phyloP scores from a whole-genome alignment of 2,329 filamentous ascomycete genomes.

The Pseudogymnoascus sp. region DNA sequence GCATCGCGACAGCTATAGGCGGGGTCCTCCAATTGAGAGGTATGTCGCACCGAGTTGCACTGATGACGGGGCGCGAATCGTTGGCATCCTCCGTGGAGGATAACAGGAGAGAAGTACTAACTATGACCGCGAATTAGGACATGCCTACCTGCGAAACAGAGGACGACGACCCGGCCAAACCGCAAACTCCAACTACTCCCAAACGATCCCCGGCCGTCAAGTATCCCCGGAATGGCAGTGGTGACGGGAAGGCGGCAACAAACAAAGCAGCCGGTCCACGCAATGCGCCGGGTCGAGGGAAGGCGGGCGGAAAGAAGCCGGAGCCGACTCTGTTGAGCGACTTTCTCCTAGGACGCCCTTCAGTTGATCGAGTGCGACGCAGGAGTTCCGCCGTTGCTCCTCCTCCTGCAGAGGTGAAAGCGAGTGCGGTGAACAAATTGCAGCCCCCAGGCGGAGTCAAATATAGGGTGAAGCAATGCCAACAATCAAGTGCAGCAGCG shows the following conservation, averaged over 20 bases:
- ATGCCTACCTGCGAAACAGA: conserved; percentile 6
- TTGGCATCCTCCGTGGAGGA: background rate
- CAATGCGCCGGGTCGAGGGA: conserved; percentile 22
- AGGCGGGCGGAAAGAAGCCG: conserved; percentile 18
- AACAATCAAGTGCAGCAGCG: conserved; percentile 65
- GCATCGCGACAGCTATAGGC: background rate
- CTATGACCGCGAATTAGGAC: conserved; percentile 6
- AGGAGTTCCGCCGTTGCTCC: conserved; percentile 49
- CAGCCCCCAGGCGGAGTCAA: conserved; percentile 61
- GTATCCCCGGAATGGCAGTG: conserved; percentile 18
- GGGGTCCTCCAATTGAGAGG: conserved; percentile 3
- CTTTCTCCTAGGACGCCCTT: conserved; percentile 50
- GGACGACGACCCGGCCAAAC: conserved; percentile 10
- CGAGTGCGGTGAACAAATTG: conserved; percentile 49
- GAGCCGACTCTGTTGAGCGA: conserved; percentile 47
- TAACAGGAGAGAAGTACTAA: background rate
- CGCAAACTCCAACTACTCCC: conserved; percentile 13
- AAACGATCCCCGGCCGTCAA: conserved; percentile 16
- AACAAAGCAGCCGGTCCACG: conserved; percentile 20
- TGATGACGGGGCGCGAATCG: background rate
- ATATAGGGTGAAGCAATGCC: conserved; percentile 78
- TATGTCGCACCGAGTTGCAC: background rate
- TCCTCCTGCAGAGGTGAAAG: conserved; percentile 43
- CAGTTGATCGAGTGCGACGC: conserved; percentile 48
- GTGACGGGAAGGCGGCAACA: conserved; percentile 16